Conservation (phyloP, 2,329 filamentous ascomycete species). For the Colletotrichum sp. region DNA sequence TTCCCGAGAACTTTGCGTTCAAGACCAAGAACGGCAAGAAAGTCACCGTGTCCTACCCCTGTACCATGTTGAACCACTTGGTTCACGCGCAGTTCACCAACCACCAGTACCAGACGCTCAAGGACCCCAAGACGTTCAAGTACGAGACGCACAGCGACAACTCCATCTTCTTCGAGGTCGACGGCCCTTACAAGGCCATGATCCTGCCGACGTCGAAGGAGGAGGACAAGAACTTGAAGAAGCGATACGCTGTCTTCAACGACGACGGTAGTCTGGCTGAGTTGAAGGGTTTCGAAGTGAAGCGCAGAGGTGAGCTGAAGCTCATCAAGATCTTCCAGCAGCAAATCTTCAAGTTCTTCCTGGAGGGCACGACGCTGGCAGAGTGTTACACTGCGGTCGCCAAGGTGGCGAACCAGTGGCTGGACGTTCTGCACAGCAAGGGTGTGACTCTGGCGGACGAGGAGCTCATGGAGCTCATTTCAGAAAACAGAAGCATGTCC, state of each 20-base stretch:
- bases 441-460: slow-evolving; percentile 92
- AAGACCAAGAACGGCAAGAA: slow-evolving; percentile 97
- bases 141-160: slow-evolving; percentile 99
- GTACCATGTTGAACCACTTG: slow-evolving; percentile 98
- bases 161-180: slow-evolving; percentile 99
- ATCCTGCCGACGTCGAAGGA: slow-evolving; percentile 96
- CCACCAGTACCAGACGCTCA: slow-evolving; percentile 92
- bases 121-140: slow-evolving; percentile 78
- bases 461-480: slow-evolving; percentile 99
- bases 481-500: slow-evolving; percentile 97
- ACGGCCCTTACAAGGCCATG: slow-evolving; percentile 98
- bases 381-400: slow-evolving; percentile 94
- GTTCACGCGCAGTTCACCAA: slow-evolving; percentile 97
- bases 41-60: slow-evolving; percentile 94
- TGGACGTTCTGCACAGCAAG: slow-evolving; percentile 90
- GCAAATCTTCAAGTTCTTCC: slow-evolving; percentile 99
- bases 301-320: slow-evolving; percentile 96
- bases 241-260: slow-evolving; percentile 98
- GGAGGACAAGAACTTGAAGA: slow-evolving; percentile 99
- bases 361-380: slow-evolving; percentile 84
- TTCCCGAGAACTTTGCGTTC: slow-evolving; percentile 96
- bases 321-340: slow-evolving; percentile 99
- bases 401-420: slow-evolving; percentile 93
- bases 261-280: slow-evolving; percentile 95
- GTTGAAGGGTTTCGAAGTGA: slow-evolving; percentile 96